Evolutionary conservation across 129 eudicot genomes (phyloP).

Genomic region (Flaveria brownii): DNA sequence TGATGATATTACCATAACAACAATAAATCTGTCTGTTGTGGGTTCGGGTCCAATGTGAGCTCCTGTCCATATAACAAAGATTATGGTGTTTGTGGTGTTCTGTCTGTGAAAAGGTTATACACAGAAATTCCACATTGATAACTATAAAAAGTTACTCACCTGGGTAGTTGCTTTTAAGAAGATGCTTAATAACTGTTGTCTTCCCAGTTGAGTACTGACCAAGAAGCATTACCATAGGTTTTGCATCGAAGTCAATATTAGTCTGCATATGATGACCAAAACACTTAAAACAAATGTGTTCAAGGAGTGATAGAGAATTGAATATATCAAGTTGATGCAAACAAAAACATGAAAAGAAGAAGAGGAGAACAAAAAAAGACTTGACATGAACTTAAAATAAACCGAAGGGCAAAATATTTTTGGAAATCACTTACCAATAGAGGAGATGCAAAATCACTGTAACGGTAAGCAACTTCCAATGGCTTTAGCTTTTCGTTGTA

Average conservation of each 20-base stretch:
- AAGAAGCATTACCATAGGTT: conserved; percentile 95
- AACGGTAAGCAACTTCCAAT: conserved; percentile 77
- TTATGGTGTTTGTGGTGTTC: background rate
- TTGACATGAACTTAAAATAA: conserved; percentile 1
- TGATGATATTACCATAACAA: conserved; percentile 67
- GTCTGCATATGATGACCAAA: conserved; percentile 47
- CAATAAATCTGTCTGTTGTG: conserved; percentile 91
- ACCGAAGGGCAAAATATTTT: background rate
- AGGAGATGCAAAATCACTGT: conserved; percentile 82
- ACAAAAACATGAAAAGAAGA: background rate
- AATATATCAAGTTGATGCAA: background rate
- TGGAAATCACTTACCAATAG: conserved; percentile 55
- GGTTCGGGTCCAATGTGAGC: conserved; percentile 99
- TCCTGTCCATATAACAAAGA: conserved; percentile 46
- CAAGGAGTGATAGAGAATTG: background rate
- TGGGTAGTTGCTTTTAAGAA: conserved; percentile 77
- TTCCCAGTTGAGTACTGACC: conserved; percentile 98
- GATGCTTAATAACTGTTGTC: conserved; percentile 86
- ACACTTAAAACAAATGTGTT: background rate
- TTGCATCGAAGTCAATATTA: conserved; percentile 79
- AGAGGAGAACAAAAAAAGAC: background rate
- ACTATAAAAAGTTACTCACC: conserved; percentile 39
- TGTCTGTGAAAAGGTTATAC: background rate
- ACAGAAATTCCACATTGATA: background rate
- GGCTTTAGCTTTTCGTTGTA: conserved; percentile 88